These are phyloP conservation scores for Juncus inflexus DNA, from an alignment of 176 grass and related monocot genomes.

Conservation along the genomic window DNA sequence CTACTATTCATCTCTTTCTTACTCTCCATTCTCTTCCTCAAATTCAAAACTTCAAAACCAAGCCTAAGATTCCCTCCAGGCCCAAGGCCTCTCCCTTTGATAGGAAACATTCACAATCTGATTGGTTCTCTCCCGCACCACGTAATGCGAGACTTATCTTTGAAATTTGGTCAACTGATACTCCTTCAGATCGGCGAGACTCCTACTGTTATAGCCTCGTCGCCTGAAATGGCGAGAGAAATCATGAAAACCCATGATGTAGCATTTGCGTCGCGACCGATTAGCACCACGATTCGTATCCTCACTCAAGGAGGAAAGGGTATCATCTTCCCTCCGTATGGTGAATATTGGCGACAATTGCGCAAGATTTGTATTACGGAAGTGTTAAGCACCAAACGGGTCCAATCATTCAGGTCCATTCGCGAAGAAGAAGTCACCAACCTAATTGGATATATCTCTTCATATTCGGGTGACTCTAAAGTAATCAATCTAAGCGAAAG, in stretches of 20 bases:
- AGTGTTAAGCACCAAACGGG: slow-evolving; percentile 31
- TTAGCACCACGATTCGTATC: neutral
- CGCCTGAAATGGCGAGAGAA: slow-evolving; percentile 8
- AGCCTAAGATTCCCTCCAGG: slow-evolving; percentile 26
- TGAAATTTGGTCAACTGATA: slow-evolving; percentile 16
- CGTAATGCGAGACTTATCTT: slow-evolving; percentile 27
- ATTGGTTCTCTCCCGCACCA: slow-evolving; percentile 10
- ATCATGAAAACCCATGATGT: slow-evolving; percentile 28
- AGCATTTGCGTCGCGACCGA: slow-evolving; percentile 21
- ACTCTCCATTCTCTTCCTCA: slow-evolving; percentile 12
- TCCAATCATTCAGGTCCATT: slow-evolving; percentile 25
- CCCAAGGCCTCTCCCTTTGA: slow-evolving; percentile 27
- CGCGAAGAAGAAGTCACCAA: slow-evolving; percentile 32
- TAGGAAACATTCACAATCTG: slow-evolving; percentile 38
- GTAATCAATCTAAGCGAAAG: slow-evolving; percentile 30
- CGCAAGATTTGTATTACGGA: slow-evolving; percentile 35
- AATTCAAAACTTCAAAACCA: neutral
- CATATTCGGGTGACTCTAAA: neutral
- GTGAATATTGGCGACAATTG: slow-evolving; percentile 31
- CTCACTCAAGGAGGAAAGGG: slow-evolving; percentile 21
- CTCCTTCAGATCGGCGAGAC: slow-evolving; percentile 31
- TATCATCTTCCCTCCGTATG: slow-evolving; percentile 17
- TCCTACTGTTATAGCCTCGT: slow-evolving; percentile 29
- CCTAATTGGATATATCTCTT: slow-evolving; percentile 4
- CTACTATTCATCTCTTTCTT: slow-evolving; percentile 19